phyloP scores from a whole-genome alignment of 768 basidiomycete genomes.

The Sarcomyxa edulis region DNA sequence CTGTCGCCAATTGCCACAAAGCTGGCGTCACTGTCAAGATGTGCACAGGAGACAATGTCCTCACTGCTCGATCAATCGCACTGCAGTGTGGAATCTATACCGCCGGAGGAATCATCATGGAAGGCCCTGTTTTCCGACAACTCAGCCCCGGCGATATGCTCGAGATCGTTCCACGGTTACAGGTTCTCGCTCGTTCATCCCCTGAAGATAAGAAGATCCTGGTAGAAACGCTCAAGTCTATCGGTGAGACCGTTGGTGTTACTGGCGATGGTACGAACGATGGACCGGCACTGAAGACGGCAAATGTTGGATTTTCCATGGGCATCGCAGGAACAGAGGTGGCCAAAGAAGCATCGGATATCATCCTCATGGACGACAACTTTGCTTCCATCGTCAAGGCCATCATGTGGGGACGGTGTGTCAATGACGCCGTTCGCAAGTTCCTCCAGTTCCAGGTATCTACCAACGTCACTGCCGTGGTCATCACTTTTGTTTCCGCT shows the following conservation, averaged over 20 bases:
- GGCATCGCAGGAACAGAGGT: conserved; percentile 96
- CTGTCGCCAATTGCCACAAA: conserved; percentile 79
- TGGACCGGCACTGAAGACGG: conserved; percentile 92
- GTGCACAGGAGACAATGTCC: conserved; percentile 97
- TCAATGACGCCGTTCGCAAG: conserved; percentile 96
- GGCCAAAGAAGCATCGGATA: conserved; percentile 98
- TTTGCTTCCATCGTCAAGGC: conserved; percentile 95
- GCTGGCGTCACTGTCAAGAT: conserved; percentile 96
- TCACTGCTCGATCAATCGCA: conserved; percentile 95
- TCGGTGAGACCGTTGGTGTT: conserved; percentile 91
- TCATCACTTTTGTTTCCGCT: conserved; percentile 90
- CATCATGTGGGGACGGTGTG: conserved; percentile 98
- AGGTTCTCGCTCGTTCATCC: conserved; percentile 95
- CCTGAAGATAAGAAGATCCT: conserved; percentile 96
- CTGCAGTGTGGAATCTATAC: conserved; percentile 94
- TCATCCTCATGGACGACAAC: conserved; percentile 97
- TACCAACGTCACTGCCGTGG: conserved; percentile 92
- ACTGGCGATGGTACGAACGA: conserved; percentile 99
- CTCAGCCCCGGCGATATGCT: conserved; percentile 65
- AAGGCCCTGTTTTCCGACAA: conserved; percentile 89
- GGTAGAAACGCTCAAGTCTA: conserved; percentile 78
- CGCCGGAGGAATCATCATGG: conserved; percentile 94
- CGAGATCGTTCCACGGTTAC: conserved; percentile 85
- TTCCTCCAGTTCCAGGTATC: conserved; percentile 96
- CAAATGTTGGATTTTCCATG: conserved; percentile 97